These are phyloP conservation scores for Penicillium sp. DNA, from an alignment of 2,329 filamentous ascomycete species.

Conservation along the genomic window DNA sequence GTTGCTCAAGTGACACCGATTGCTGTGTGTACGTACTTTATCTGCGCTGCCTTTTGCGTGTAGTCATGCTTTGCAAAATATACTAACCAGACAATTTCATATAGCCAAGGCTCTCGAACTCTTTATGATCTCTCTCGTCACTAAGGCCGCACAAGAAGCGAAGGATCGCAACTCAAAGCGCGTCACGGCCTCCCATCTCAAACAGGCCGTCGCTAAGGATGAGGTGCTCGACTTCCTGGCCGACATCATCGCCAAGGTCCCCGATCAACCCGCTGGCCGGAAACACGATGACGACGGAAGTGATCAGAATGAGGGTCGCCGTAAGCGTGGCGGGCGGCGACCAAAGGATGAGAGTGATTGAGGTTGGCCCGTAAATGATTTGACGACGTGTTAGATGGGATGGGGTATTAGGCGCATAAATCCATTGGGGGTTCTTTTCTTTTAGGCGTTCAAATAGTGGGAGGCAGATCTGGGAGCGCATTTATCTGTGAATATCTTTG, in stretches of 20 bases:
- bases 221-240: conserved; percentile 92
- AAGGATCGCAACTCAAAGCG: conserved; percentile 80
- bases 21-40: conserved; percentile 64
- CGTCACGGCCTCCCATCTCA: conserved; percentile 86
- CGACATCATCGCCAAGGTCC: conserved; percentile 86
- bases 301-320: conserved; percentile 49
- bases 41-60: not conserved
- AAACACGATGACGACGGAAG: conserved; percentile 46
- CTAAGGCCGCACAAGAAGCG: conserved; percentile 81
- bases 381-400: conserved; percentile 24
- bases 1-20: conserved; percentile 97
- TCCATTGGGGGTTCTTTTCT: not conserved
- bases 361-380: conserved; percentile 10
- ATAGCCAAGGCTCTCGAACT: conserved; percentile 88
- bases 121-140: conserved; percentile 94
- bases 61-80: not conserved
- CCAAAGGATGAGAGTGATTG: conserved; percentile 42
- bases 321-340: conserved; percentile 41
- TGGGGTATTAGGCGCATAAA: conserved; percentile 19
- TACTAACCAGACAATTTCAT: conserved; percentile 15
- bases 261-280: conserved; percentile 53
- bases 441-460: conserved; percentile 9
- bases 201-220: conserved; percentile 81
- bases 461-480: conserved; percentile 19
- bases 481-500: conserved; percentile 27